phyloP scores from a whole-genome alignment of 2,329 filamentous ascomycete species.

The Chaetomium sp. region DNA sequence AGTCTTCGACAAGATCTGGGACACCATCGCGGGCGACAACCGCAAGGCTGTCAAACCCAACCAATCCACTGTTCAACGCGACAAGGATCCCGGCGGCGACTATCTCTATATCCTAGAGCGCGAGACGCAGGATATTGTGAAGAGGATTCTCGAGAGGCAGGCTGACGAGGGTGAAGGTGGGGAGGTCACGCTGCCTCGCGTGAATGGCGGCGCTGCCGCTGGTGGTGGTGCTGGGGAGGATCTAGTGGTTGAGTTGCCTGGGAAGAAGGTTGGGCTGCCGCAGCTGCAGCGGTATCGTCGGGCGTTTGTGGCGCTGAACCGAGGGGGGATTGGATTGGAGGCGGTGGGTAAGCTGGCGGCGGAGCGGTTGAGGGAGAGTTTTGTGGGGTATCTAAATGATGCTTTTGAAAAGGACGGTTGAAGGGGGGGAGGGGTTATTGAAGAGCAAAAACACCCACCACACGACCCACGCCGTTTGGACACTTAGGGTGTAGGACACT shows the following conservation, averaged over 20 bases:
- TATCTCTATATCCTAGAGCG: slow-evolving; percentile 76
- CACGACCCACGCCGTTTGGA: no score
- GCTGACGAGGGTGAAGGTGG: slow-evolving; percentile 53
- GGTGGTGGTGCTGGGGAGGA: slow-evolving; percentile 35
- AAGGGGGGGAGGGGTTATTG: background rate
- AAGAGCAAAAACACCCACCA: background rate
- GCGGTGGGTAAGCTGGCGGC: slow-evolving; percentile 47
- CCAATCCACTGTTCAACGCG: slow-evolving; percentile 61
- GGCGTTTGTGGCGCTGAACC: slow-evolving; percentile 70
- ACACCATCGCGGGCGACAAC: slow-evolving; percentile 58
- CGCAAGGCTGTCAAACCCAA: slow-evolving; percentile 65
- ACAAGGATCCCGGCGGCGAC: slow-evolving; percentile 59
- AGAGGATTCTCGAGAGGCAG: slow-evolving; percentile 61
- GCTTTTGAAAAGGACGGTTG: slow-evolving; percentile 51
- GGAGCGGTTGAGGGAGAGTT: slow-evolving; percentile 53
- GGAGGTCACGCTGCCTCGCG: slow-evolving; percentile 37
- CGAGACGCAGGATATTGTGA: slow-evolving; percentile 70
- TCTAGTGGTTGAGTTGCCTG: slow-evolving; percentile 58
- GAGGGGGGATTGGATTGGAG: slow-evolving; percentile 59
- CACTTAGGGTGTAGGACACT: no score
- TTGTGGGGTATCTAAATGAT: slow-evolving; percentile 62
- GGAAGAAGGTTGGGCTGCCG: slow-evolving; percentile 60
- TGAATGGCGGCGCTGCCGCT: slow-evolving; percentile 6
- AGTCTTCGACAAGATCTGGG: slow-evolving; percentile 65
- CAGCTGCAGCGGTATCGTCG: slow-evolving; percentile 71